Evolutionary conservation across 2,329 filamentous ascomycete species (phyloP), one percentile per base, ranked within the genome.

Genomic region (Exserohilum rostratum): DNA sequence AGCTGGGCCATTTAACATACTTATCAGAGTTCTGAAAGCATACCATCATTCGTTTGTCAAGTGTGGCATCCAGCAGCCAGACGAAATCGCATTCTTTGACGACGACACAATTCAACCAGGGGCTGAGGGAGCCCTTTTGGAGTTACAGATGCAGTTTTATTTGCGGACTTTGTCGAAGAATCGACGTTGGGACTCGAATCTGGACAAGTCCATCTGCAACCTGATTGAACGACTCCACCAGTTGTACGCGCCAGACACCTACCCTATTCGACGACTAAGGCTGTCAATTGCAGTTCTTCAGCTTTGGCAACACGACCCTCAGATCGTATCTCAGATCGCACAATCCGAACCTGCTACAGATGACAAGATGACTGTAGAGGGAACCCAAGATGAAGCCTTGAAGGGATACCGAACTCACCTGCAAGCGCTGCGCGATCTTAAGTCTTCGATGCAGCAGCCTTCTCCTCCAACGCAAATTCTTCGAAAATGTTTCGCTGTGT

Each of bases 1-100:
- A 9, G 79, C 77, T 27, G 78, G 82, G 9, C 79, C 83, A 47
- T 75, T 82, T 2, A 77, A 80, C 46, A 75, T 79, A 2, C 77
- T 90, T 7, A 87, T 82, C 6, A 82, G 87, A 31, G 82, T 85
- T 0, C 73, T 90, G 12, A 81, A 82, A 18, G 82, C 83, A 3
- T 80, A 89, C 46, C 79, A 87, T 25, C 87, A 85, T 58, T 77
- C 88, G 13, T 71, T 69, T 40, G 46, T 71, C 30, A 70, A 65
- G 43, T 56, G 60, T 31, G 64, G 67, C 83, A 52, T 78, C 78
- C 47, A 82, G 79, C n/a, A 82, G 77, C 66, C 78, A 3, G 58
- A 82, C 38, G 83, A 87, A 47, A 84, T 62, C 1, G 68, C 66
- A 3, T 70, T 70, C 18, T 74, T 75, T 39, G 77, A 80, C 50